Evolutionary conservation across 495 filamentous ascomycete species (phyloP).

Genomic region (Penicillium verhagenii): DNA sequence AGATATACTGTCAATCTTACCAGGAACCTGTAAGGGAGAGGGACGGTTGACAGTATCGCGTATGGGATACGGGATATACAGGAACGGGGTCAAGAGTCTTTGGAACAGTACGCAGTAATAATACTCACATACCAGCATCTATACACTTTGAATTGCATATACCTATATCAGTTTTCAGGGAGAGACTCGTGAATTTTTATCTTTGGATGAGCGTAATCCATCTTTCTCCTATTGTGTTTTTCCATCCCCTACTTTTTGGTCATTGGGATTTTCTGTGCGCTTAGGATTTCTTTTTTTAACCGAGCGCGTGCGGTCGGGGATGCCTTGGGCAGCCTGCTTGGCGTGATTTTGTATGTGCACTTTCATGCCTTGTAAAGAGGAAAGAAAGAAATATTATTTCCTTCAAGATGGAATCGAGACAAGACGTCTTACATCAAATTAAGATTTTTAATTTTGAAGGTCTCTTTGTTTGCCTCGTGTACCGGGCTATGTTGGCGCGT

Average conservation of each 20-base stretch:
- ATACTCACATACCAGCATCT: conserved; percentile 11
- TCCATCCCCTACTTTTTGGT: neutral
- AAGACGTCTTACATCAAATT: too few species aligned
- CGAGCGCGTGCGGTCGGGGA: conserved; percentile 13
- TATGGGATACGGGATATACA: conserved; percentile 16
- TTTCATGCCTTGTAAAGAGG: neutral
- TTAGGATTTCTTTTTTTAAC: conserved; percentile 5
- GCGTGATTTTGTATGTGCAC: neutral
- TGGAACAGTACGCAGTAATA: conserved; percentile 17
- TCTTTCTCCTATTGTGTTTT: neutral
- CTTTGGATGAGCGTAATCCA: neutral
- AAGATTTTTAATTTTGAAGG: too few species aligned
- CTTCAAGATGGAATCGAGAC: too few species aligned
- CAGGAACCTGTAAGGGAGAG: conserved; percentile 18
- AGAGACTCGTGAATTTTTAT: neutral
- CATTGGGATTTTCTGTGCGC: conserved; percentile 2
- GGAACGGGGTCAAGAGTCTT: conserved; percentile 2
- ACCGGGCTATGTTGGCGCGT: too few species aligned
- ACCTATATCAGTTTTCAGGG: neutral
- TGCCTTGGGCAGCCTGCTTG: conserved; percentile 1
- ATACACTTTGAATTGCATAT: neutral
- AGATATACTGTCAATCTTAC: conserved; percentile 24
- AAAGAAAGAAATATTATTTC: too few species aligned
- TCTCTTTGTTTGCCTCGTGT: too few species aligned
- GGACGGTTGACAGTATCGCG: conserved; percentile 18